Percentiles rank a stretch among this genome's conserved stretches.
Evolutionary conservation across 352 stramenopile species (phyloP).

Genomic region (Globisporangium megalacanthum): DNA sequence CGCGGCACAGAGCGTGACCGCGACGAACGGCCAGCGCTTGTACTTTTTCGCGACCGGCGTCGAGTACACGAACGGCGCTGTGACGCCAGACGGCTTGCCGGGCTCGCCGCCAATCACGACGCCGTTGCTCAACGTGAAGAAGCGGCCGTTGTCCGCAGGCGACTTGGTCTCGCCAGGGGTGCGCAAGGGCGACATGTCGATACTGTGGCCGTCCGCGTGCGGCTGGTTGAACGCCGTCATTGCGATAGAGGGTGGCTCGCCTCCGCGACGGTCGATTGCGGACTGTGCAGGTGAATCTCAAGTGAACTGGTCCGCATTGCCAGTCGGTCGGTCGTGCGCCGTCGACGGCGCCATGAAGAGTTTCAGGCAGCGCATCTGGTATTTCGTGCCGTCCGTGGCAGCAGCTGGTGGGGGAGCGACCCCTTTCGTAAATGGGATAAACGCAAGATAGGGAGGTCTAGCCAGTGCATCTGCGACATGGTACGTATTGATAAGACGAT

Average conservation of each 20-base stretch:
- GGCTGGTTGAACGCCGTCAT: constrained; percentile 13
- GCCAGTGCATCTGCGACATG: too few species aligned
- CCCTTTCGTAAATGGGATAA: neutral
- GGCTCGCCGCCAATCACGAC: constrained; percentile 9
- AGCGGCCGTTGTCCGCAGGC: constrained; percentile 47
- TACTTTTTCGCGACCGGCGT: constrained; percentile 77
- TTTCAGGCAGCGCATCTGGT: constrained; percentile 7
- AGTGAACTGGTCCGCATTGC: neutral
- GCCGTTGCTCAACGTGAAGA: constrained; percentile 59
- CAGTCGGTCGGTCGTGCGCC: neutral
- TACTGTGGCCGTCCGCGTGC: constrained; percentile 2
- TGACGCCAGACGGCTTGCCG: constrained; percentile 43
- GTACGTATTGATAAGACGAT: too few species aligned
- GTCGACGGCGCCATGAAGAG: neutral
- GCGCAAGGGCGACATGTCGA: constrained; percentile 17
- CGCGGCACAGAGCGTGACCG: constrained; percentile 39
- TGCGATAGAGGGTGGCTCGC: too few species aligned
- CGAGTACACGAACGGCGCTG: constrained; percentile 68
- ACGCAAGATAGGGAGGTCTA: neutral
- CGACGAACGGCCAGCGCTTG: constrained; percentile 73
- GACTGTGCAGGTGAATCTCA: neutral
- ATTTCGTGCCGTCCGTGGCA: neutral
- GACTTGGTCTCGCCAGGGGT: constrained; percentile 35
- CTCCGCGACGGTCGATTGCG: neutral
- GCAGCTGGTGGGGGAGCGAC: constrained; percentile 7